Base-by-base conservation (phyloP, 257 asterid genomes). In the Coffea canephora region DNA sequence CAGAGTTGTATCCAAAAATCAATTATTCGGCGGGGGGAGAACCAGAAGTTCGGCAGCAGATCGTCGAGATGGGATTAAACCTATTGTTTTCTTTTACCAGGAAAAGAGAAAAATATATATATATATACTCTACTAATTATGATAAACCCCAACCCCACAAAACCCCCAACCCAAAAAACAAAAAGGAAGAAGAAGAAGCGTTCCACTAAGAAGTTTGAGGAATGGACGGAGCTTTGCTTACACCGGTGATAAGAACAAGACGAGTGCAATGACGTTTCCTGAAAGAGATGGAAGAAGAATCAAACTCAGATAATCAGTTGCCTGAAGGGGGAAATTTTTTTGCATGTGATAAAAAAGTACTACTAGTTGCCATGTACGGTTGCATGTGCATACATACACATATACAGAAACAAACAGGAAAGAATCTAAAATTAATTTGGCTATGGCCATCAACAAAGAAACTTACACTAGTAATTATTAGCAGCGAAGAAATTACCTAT, bases 251-350 rank as follows among this genome's bases (percentile, higher is more conserved):
- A 90, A 71, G 75, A 94, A 94, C 88, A 94, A 57, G 78, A 83
- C 43, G 77, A 92, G 86, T 6, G 98, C 85, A 78, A 87, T 90
- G 82, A 88, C 61, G 85, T 94, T 94, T 76, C 98, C 97, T 94
- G 97, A 34, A 86, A 87, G 31, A 18, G 31, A 73, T 80, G 76
- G n/a, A n/a, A n/a, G 74, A 14, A 6, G 54, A 41, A 64, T 23
- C 15, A 27, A 39, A 57, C 15, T 25, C 57, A 52, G 43, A 36
- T 78, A 16, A 36, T 45, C 16, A 36, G 52, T 71, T 36, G 34
- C 10, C 23, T 25, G 3, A 39, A 39, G 43, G 43, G 43, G 8
- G 45, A 16, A 48, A 39, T 19, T 55, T 5, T 3, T 10, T 46
- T 23, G 25, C 34, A 21, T 39, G 36, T 4, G 18, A 55, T 73